Base-by-base conservation (phyloP, 495 filamentous ascomycete genomes). In the Emericellopsis terricola region DNA sequence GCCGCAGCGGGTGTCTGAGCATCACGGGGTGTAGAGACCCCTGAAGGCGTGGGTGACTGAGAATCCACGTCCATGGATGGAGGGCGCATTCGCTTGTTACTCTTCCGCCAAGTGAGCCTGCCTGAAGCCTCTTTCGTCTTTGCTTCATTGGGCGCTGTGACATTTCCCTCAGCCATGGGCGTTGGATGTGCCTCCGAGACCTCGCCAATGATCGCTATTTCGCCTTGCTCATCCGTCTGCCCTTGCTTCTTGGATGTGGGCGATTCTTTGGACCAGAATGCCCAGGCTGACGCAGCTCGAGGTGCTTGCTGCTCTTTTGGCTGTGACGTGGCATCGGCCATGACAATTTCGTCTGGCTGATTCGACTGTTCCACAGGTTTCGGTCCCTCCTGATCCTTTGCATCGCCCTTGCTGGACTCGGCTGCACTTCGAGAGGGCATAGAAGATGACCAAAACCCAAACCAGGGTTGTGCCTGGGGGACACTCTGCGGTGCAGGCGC, bases 231-330 rank as follows among this genome's bases (percentile, higher is more conserved):
- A 8, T 56, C 46, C 5, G 38, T 27, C 19, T 36, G 10, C 0
- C 29, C 24, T 3, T 41, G 16, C 27, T 47, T 52, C 23, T 62
- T 55, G 16, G 46, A 48, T 2, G 60, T 35, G 7, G 68, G 44
- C 14, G 64, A 52, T 13, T 81, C 79, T 36, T 68, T 71, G 5
- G 78, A 82, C 79, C 79, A 91, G 41, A 91, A 91, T 1, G 76
- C 81, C 82, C 82, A 91, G 1, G 75, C 79, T 5, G 79, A 79
- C 14, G 76, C 65, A 39, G 62, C 70, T 19, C 50, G 53, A 14
- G 52, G 48, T 15, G 29, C 41, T 37, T 11, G 33, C 23, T 35
- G 20, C n/a, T 35, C n/a, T 9, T 35, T 35, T 4, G 23, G 21
- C 6, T 4, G 32, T 7, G 32, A 8, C 32, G 19, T n/a, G 9